Evolutionary conservation across 352 stramenopile genomes (phyloP), one percentile per base, ranked within the genome.

Genomic region (Phytophthora sp.): DNA sequence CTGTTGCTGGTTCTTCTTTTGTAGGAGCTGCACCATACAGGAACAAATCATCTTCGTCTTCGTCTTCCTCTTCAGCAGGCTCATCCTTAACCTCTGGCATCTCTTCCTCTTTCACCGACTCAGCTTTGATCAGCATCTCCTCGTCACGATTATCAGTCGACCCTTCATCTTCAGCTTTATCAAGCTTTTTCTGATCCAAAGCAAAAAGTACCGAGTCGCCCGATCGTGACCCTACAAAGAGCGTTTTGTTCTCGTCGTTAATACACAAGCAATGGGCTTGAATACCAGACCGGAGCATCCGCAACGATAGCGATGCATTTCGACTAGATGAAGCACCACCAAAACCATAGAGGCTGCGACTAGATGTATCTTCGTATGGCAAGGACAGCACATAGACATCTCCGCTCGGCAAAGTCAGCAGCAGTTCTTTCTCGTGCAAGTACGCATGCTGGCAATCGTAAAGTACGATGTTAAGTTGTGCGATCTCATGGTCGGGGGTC

Each of bases 181-280:
- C 26, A 7, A 69, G 44, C 26, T 64, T 72, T 27, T 85, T 74
- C 48, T 81, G 65, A n/a, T 82, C 46, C 24, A 79, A 80, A 17
- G 79, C 58, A 44, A 88, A 92, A 15, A 95, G 38, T 23, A 93
- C 69, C 1, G 87, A 95, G 51, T 95, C 84, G 1, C 87, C 87
- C 0, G 83, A 89, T 11, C 84, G 70, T 34, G 87, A 93, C n/a
- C 87, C 87, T 13, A 95, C 65, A 60, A 95, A 95, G 8, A 95
- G 34, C 8, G 84, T 90, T 45, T 88, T 84, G 21, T 71, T 76
- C 11, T 78, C 64, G n/a, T 84, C 50, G 38, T 94, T 72, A 12
- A 89, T 69, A 28, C 72, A 84, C 43, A 95, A 31, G 44, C 84
- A 93, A 28, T 73, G 87, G 7, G 81, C 73, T 10, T 70, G 62